A percentile compares a stretch with the other conserved stretches of the same genome.
These are phyloP conservation scores for Parathielavia hyrcaniae DNA, from an alignment of 495 filamentous ascomycete species.

Conservation along the genomic window DNA sequence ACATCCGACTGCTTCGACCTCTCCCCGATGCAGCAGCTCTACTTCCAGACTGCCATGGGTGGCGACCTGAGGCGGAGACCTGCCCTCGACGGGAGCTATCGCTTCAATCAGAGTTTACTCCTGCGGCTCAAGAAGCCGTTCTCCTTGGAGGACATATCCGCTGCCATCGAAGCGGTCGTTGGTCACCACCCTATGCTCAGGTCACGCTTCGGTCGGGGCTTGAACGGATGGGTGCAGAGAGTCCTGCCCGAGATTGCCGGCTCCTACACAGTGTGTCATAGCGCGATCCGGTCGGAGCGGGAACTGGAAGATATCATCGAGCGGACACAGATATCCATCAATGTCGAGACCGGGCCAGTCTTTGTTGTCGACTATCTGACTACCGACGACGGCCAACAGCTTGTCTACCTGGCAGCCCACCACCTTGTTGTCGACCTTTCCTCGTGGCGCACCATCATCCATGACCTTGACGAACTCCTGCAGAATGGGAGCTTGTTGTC, in stretches of 20 bases:
- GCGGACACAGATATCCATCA: conserved; percentile 36
- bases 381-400: conserved; percentile 40
- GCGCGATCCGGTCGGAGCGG: conserved; percentile 31
- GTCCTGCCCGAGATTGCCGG: conserved; percentile 34
- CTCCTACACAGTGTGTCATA: conserved; percentile 38
- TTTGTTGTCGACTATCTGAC: conserved; percentile 49
- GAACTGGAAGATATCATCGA: conserved; percentile 39
- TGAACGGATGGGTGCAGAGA: conserved; percentile 40
- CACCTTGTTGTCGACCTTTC: conserved; percentile 65
- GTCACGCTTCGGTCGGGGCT: conserved; percentile 48
- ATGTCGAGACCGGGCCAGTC: conserved; percentile 41
- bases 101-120: conserved; percentile 68
- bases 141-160: conserved; percentile 42
- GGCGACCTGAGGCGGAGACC: conserved; percentile 32
- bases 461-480: conserved; percentile 60
- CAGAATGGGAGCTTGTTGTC: conserved; percentile 40
- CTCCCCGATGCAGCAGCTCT: conserved; percentile 65
- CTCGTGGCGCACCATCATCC: conserved; percentile 62
- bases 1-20: conserved; percentile 53
- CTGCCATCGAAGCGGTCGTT: conserved; percentile 54
- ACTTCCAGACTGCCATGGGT: conserved; percentile 52
- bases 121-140: conserved; percentile 50
- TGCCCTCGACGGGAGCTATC: conserved; percentile 50
- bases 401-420: conserved; percentile 61
- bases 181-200: conserved; percentile 68